phyloP scores from a whole-genome alignment of 257 asterid genomes.

The Salvia rosmarinus region DNA sequence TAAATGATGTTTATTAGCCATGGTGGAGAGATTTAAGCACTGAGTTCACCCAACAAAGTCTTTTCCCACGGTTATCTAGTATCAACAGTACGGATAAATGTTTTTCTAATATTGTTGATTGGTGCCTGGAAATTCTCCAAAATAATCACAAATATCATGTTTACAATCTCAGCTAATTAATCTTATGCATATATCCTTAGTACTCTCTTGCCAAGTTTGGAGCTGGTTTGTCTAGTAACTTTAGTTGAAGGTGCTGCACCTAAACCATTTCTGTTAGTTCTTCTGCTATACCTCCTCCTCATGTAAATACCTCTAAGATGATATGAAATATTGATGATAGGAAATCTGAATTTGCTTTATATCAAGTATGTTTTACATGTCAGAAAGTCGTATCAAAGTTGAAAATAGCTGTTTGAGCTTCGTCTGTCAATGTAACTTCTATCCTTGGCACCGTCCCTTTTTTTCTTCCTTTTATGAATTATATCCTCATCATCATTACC shows the following conservation, averaged over 20 bases:
- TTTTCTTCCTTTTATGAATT: too few species aligned
- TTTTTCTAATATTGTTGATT: conserved; percentile 18
- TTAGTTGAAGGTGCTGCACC: neutral
- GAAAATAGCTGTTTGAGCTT: too few species aligned
- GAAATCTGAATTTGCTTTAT: too few species aligned
- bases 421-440: too few species aligned
- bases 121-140: conserved; percentile 19
- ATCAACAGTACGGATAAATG: neutral
- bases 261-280: conserved; percentile 8
- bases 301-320: too few species aligned
- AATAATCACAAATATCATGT: neutral
- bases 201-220: conserved; percentile 18
- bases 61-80: neutral
- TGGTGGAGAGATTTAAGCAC: conserved; percentile 21
- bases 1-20: conserved; percentile 4
- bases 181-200: neutral
- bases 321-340: too few species aligned
- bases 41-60: conserved; percentile 7
- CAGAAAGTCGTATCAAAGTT: too few species aligned
- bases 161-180: neutral
- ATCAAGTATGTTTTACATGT: too few species aligned
- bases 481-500: too few species aligned
- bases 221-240: conserved; percentile 12
- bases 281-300: neutral
- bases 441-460: too few species aligned